phyloP scores from a whole-genome alignment of 2,329 filamentous ascomycete species.

The Aspergillus uvarum region DNA sequence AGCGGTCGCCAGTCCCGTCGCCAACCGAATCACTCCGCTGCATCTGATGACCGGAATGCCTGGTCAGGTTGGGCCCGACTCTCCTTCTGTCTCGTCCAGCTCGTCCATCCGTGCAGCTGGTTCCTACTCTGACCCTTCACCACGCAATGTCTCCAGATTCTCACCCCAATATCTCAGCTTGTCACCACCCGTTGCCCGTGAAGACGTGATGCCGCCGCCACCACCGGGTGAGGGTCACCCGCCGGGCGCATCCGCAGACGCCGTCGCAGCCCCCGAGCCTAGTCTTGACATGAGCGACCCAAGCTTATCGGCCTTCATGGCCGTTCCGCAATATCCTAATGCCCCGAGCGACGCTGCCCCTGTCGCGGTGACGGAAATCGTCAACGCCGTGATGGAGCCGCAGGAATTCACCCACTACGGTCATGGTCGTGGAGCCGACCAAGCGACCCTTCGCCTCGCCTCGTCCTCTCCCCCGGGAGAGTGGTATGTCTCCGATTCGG shows the following conservation, averaged over 20 bases:
- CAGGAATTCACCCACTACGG: constrained; percentile 8
- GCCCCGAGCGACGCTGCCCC: constrained; percentile 20
- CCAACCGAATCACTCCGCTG: constrained; percentile 6
- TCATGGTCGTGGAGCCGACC: neutral
- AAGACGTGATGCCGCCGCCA: constrained; percentile 6
- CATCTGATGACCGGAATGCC: constrained; percentile 21
- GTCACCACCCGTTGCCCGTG: constrained; percentile 5
- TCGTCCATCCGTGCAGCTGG: constrained; percentile 1
- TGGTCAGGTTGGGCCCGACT: constrained; percentile 12
- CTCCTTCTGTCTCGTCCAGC: constrained; percentile 13
- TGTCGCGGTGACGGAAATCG: constrained; percentile 28
- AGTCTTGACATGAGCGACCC: constrained; percentile 16
- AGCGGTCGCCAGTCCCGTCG: constrained; percentile 3
- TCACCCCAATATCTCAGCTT: constrained; percentile 10
- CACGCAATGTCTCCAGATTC: constrained; percentile 14
- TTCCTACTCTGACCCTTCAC: neutral
- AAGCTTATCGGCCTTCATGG: constrained; percentile 31
- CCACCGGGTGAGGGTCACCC: constrained; percentile 1
- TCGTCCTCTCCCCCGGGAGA: constrained; percentile 19
- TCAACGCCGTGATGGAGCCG: constrained; percentile 28
- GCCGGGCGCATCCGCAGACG: neutral
- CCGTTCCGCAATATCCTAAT: constrained; percentile 29
- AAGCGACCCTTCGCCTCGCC: neutral
- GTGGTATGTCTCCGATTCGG: constrained; percentile 25
- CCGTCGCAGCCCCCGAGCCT: neutral